Percentiles rank a stretch among this genome's conserved stretches.
Evolutionary conservation across 1,139 yeast genomes (phyloP).

Genomic region (Zygotorulaspora mrakii): DNA sequence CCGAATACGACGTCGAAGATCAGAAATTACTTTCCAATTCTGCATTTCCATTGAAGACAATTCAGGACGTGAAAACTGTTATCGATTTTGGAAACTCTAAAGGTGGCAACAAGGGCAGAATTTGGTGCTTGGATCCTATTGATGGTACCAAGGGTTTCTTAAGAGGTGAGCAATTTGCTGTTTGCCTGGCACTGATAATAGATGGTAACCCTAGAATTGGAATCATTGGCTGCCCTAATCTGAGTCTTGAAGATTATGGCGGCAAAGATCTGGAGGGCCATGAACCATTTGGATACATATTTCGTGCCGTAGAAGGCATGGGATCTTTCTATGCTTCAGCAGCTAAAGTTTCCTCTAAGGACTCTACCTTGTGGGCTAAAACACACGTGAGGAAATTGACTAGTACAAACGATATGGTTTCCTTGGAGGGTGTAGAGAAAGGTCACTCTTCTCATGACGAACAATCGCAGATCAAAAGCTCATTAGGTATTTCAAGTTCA

Average conservation of each 20-base stretch:
- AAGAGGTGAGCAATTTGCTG: conserved; percentile 95
- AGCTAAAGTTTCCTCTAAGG: conserved; percentile 36
- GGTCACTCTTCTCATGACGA: conserved; percentile 91
- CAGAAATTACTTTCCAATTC: conserved; percentile 41
- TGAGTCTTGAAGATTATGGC: conserved; percentile 36
- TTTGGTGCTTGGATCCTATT: conserved; percentile 97
- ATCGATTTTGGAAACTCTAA: conserved; percentile 75
- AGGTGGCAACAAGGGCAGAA: conserved; percentile 76
- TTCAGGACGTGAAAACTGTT: conserved; percentile 53
- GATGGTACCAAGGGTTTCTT: conserved; percentile 97
- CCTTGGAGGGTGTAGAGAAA: conserved; percentile 90
- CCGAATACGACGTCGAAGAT: conserved; percentile 14
- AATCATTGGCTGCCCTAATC: conserved; percentile 93
- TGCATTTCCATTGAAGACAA: conserved; percentile 33
- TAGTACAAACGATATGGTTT: conserved; percentile 48
- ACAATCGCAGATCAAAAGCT: conserved; percentile 69
- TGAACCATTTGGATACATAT: conserved; percentile 39
- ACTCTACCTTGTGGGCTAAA: conserved; percentile 37
- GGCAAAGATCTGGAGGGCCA: conserved; percentile 27
- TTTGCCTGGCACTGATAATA: conserved; percentile 83
- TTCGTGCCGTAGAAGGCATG: conserved; percentile 66
- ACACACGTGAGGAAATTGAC: conserved; percentile 39
- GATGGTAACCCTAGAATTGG: conserved; percentile 85
- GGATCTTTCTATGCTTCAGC: conserved; percentile 66
- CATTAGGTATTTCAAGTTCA: conserved; percentile 53